A percentile compares a stretch with the other conserved stretches of the same genome.
Conservation (phyloP, 257 asterid species). For the Eustoma russellianum region DNA sequence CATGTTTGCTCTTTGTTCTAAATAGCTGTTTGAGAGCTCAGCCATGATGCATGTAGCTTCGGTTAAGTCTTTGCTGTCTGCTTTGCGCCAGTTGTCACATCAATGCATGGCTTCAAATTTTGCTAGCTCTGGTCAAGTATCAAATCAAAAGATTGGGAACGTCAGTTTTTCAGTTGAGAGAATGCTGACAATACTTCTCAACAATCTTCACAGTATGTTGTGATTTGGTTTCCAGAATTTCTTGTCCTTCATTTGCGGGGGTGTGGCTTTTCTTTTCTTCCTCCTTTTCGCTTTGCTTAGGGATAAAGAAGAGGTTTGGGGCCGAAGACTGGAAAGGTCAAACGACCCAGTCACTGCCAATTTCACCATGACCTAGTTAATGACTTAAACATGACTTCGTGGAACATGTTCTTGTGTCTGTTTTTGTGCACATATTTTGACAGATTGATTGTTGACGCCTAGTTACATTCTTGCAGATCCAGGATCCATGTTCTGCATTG, state of each 20-base stretch:
- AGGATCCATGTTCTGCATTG: too few species aligned
- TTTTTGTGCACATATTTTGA: too few species aligned
- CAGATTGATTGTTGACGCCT: too few species aligned
- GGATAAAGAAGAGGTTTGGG: too few species aligned
- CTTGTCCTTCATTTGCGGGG: neutral
- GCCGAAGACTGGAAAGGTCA: too few species aligned
- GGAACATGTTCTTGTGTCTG: too few species aligned
- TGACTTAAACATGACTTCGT: too few species aligned
- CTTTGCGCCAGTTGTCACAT: slow-evolving; percentile 75
- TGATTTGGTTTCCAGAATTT: neutral
- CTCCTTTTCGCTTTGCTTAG: too few species aligned
- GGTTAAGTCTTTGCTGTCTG: slow-evolving; percentile 89
- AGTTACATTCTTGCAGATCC: too few species aligned
- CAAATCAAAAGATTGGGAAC: slow-evolving; percentile 78
- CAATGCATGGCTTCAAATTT: slow-evolving; percentile 62
- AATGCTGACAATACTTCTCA: slow-evolving; percentile 72
- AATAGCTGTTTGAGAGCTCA: slow-evolving; percentile 94
- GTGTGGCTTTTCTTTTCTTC: slow-evolving; percentile 13
- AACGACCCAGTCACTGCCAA: too few species aligned
- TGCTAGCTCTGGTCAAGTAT: slow-evolving; percentile 59
- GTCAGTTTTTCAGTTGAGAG: slow-evolving; percentile 83
- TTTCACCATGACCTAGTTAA: too few species aligned
- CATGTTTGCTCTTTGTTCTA: neutral
- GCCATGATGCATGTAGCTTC: slow-evolving; percentile 83
- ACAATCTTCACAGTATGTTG: slow-evolving; percentile 84